Conservation (phyloP, 1,284 basidiomycete species). For the Cryptococcus sp. region DNA sequence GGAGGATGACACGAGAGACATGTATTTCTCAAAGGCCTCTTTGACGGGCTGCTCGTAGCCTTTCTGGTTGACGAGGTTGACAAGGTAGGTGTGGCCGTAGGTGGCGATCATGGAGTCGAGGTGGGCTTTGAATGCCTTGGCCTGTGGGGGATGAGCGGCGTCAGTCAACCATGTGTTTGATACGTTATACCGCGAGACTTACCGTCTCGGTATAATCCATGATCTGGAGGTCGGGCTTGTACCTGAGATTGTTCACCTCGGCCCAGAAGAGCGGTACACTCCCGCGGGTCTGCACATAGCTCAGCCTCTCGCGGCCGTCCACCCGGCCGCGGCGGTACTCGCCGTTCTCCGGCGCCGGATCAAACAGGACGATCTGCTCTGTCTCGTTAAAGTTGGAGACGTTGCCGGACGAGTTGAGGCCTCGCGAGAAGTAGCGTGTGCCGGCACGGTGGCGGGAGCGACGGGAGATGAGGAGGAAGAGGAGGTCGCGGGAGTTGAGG, state of each 20-base stretch:
- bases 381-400: slow-evolving; percentile 90
- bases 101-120: slow-evolving; percentile 67
- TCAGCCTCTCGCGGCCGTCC: slow-evolving; percentile 56
- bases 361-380: slow-evolving; percentile 82
- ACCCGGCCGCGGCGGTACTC: slow-evolving; percentile 43
- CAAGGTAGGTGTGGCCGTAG: slow-evolving; percentile 78
- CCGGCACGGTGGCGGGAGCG: slow-evolving; percentile 91
- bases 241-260: slow-evolving; percentile 91
- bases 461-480: slow-evolving; percentile 84
- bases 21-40: slow-evolving; percentile 83
- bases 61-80: slow-evolving; percentile 94
- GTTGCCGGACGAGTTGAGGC: slow-evolving; percentile 68
- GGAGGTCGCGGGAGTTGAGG: slow-evolving; percentile 75
- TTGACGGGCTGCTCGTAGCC: slow-evolving; percentile 94
- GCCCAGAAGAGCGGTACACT: slow-evolving; percentile 96
- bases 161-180: neutral
- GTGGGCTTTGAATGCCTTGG: slow-evolving; percentile 69
- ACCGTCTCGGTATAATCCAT: slow-evolving; percentile 89
- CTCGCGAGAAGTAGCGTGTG: slow-evolving; percentile 94
- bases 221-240: slow-evolving; percentile 94
- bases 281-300: slow-evolving; percentile 90
- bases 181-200: slow-evolving; percentile 27
- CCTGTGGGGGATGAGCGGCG: slow-evolving; percentile 54
- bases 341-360: slow-evolving; percentile 54
- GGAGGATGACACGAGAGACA: slow-evolving; percentile 51